Conservation (phyloP, 2,329 filamentous ascomycete species). For the Hypomyces rosellus region DNA sequence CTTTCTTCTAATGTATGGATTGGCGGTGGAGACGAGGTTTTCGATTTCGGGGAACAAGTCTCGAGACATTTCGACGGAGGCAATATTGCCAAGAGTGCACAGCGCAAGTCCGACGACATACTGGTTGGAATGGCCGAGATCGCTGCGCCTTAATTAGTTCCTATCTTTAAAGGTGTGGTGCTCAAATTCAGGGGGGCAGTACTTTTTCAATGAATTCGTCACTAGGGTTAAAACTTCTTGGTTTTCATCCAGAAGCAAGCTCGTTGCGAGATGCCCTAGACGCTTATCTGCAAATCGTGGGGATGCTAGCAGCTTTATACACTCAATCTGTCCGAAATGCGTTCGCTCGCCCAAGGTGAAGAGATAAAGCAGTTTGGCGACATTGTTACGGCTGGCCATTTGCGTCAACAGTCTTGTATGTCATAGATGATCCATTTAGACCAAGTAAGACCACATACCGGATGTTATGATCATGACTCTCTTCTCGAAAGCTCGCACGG, state of each 20-base stretch:
- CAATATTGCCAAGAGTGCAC: conserved; percentile 95
- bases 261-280: conserved; percentile 90
- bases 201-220: conserved; percentile 98
- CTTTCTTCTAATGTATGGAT: conserved; percentile 97
- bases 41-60: conserved; percentile 97
- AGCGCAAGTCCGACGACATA: conserved; percentile 96
- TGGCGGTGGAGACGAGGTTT: conserved; percentile 80
- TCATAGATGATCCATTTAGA: background rate
- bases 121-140: conserved; percentile 94
- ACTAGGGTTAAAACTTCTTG: conserved; percentile 96
- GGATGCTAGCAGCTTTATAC: conserved; percentile 91
- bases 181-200: conserved; percentile 16
- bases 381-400: conserved; percentile 79
- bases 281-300: conserved; percentile 97
- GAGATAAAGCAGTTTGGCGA: conserved; percentile 94
- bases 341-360: conserved; percentile 97
- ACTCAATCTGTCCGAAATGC: conserved; percentile 99
- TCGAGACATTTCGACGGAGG: conserved; percentile 95
- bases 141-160: conserved; percentile 47
- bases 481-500: conserved; percentile 93
- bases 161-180: background rate
- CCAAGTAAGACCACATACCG: conserved; percentile 61
- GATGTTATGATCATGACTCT: conserved; percentile 85
- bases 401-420: too few species aligned
- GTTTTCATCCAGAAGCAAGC: conserved; percentile 93